Base-by-base conservation (phyloP, 2,329 filamentous ascomycete genomes). In the Neodidymelliopsis sp. region DNA sequence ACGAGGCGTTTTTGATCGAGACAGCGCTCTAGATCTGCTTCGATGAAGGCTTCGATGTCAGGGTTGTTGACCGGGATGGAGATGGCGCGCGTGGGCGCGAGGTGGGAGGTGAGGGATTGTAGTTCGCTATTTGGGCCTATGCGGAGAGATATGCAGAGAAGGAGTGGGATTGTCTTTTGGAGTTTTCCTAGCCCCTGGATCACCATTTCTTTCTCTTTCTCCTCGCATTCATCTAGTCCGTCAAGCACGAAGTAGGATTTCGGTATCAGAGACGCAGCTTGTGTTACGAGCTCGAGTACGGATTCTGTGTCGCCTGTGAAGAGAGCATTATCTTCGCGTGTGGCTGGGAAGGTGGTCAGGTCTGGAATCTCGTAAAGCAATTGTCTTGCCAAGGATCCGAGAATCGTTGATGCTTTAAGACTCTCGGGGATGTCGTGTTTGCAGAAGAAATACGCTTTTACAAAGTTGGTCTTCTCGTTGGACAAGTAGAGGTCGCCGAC, bases 331-430 rank as follows among this genome's bases (percentile, higher is more conserved):
- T 42, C 4, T 35, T 49, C 49, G 34, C 31, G 54, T 19, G 13
- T 29, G 18, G 55, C 31, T 12, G 48, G 27, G 22, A 48, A 22
- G 25, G 23, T 35, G 4, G 20, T n/a, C 25, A 67, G 59, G 24
- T 69, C 63, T 46, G 47, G 20, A 16, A 67, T 31, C 8, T 59
- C 44, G 22, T 37, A 30, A 39, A 76, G 49, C 3, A 79, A 56
- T 57, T 79, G 76, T 20, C 73, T 66, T 5, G 53, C 53, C 3
- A 69, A 24, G 2, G 62, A 62, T 12, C 64, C 60, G n/a, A 67
- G 13, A 10, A 67, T 54, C 18, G 56, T 66, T 8, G 50, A 56
- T 33, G 62, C 62, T 37, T 55, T 42, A 16, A 69, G 30, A 34
- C 64, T 66, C 13, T 62, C 53, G 3, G 51, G 33, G 15, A 62